These are phyloP conservation scores for Phaeosphaeriaceae sp. DNA, from an alignment of 2,329 filamentous ascomycete species.

Conservation along the genomic window DNA sequence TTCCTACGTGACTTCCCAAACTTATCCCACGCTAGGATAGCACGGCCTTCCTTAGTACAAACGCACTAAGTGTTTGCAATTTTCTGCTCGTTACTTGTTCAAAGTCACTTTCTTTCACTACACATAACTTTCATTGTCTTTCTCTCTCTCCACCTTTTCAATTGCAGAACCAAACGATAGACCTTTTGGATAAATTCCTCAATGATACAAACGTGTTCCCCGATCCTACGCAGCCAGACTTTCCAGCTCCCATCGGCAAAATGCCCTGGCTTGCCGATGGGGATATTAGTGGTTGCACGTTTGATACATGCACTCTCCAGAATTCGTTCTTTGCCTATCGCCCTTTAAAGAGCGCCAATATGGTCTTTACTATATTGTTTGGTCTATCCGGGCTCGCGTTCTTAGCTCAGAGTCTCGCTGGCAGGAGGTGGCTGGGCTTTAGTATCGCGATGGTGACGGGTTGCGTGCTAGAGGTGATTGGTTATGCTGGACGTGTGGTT, in stretches of 20 bases:
- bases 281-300: slow-evolving; percentile 41
- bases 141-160: too few relatives aligned
- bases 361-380: slow-evolving; percentile 53
- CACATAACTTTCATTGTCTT: too few relatives aligned
- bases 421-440: slow-evolving; percentile 51
- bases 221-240: background rate
- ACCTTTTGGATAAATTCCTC: too few relatives aligned
- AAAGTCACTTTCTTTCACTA: too few relatives aligned
- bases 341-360: slow-evolving; percentile 51
- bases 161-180: too few relatives aligned
- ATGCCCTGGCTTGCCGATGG: too few relatives aligned
- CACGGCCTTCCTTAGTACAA: too few relatives aligned
- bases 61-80: too few relatives aligned
- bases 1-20: too few relatives aligned
- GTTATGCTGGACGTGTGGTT: slow-evolving; percentile 67
- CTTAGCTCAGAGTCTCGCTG: slow-evolving; percentile 45
- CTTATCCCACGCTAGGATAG: too few relatives aligned
- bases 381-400: slow-evolving; percentile 49
- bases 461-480: slow-evolving; percentile 64
- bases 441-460: slow-evolving; percentile 61
- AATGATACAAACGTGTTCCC: too few relatives aligned
- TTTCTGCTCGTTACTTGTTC: too few relatives aligned
- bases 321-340: slow-evolving; percentile 53
- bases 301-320: slow-evolving; percentile 48
- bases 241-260: background rate